Evolutionary conservation across 2,329 filamentous ascomycete genomes (phyloP).

Genomic region (Coniochaeta ligniaria): DNA sequence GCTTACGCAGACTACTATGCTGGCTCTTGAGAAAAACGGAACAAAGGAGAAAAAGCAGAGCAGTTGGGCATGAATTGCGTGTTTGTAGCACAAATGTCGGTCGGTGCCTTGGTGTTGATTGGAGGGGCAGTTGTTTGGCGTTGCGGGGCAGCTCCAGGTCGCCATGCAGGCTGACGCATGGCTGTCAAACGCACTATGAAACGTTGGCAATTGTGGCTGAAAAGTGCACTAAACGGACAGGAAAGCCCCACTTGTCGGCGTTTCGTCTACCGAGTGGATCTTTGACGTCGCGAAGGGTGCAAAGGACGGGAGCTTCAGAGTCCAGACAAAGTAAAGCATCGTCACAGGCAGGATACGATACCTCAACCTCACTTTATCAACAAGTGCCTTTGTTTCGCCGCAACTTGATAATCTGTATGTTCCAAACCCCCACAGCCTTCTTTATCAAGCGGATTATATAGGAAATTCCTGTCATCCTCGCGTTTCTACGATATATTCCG

Average conservation of each 20-base stretch:
- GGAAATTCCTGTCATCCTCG: neutral
- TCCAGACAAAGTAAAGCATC: neutral
- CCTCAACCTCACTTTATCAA: too few species aligned
- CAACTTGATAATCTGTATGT: neutral
- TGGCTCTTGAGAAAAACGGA: neutral
- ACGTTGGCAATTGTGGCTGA: neutral
- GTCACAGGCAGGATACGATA: neutral
- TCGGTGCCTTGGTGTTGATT: neutral
- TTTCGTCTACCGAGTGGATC: neutral
- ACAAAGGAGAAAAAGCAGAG: neutral
- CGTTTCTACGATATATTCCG: neutral
- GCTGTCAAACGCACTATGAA: neutral
- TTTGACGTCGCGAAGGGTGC: neutral
- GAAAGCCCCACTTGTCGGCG: too few species aligned
- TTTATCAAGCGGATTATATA: too few species aligned
- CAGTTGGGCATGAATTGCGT: neutral
- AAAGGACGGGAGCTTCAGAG: neutral
- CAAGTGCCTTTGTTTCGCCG: neutral
- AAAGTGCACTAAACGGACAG: neutral
- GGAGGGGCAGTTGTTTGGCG: slow-evolving; percentile 5
- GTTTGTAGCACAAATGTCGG: too few species aligned
- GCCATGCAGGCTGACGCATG: neutral
- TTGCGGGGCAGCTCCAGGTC: slow-evolving; percentile 16
- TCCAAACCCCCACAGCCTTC: too few species aligned
- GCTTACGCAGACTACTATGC: neutral